Evolutionary conservation across 352 stramenopile species (phyloP), one percentile per base, ranked within the genome.

Genomic region (Aphanomyces stellatus): DNA sequence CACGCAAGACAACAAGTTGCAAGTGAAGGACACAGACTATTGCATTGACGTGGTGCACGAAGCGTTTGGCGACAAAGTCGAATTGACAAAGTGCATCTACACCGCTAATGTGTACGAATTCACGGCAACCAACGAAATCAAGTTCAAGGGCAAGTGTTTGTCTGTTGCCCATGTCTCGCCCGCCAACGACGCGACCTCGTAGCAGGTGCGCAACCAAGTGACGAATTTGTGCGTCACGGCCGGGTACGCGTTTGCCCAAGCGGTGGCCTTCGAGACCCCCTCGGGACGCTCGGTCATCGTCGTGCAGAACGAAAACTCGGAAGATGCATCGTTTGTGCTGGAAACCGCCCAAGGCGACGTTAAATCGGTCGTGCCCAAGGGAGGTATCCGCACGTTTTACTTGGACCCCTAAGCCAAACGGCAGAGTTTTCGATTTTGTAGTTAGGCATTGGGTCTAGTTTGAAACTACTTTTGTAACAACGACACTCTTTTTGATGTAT

Each of bases 221-320:
- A 67, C 41, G 2, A 27, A 31, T 4, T 51, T 67, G 22, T 93
- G 85, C 19, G 80, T 90, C 59, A 92, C 85, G 11, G 85, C 80
- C 0, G 85, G 85, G 0, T 93, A 91, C 69, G 72, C 81, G 24
- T 90, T 93, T 56, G 73, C 90, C 15, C 85, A 91, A 69, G 74
- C 82, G 0, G 56, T 73, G 48, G 77, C 81, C 0, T 94, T 94
- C 59, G 71, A 88, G 62, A 94, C 83, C 8, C 86, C 86, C 0
- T 72, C 83, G 33, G 75, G 90, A 71, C 82, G 78, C 64, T 92
- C 84, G 65, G 82, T 94, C 34, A 72, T 89, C 59, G 86, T 94
- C 11, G 81, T 92, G 35, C 71, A 92, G 62, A 94, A 94, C 69
- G 83, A 92, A 53, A 92, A 94, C 75, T 86, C 83, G 31, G 82